Percentiles rank a stretch among this genome's conserved stretches.
These are phyloP conservation scores for Fonsecaea monophora DNA, from an alignment of 2,329 filamentous ascomycete species.

Conservation along the genomic window DNA sequence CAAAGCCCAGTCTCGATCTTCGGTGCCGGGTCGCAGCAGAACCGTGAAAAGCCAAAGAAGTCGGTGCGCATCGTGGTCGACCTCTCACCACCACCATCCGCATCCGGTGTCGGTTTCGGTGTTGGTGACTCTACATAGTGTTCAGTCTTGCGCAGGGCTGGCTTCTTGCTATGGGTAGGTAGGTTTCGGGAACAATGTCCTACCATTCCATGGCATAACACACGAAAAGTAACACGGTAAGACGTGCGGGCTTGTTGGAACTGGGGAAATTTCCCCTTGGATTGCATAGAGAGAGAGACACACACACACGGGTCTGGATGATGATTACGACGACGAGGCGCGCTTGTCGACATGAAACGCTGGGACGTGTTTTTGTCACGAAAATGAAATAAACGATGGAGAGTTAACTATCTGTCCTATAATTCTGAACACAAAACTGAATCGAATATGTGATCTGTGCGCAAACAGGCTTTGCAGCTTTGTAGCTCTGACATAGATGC, in stretches of 20 bases:
- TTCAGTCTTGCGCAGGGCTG: no score
- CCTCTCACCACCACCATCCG: not conserved
- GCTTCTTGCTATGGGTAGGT: not conserved
- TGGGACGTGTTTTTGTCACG: not conserved
- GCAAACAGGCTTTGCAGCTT: not conserved
- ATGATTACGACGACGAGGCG: no score
- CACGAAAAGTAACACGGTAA: no score
- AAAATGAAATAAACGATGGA: not conserved
- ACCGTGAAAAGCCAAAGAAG: conserved; percentile 23
- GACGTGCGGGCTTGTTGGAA: no score
- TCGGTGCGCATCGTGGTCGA: conserved; percentile 25
- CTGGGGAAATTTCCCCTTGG: no score
- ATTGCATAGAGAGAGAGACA: no score
- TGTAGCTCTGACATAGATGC: not conserved
- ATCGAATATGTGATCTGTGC: not conserved
- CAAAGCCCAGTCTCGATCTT: conserved; percentile 7
- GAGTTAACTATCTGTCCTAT: not conserved
- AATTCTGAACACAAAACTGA: not conserved
- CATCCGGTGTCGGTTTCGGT: not conserved
- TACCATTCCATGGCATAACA: not conserved
- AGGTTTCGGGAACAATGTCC: not conserved
- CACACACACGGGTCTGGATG: no score
- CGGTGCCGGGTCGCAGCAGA: not conserved
- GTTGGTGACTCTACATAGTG: not conserved
- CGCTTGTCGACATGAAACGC: not conserved